Base-by-base conservation (phyloP, 129 eudicot species). In the Silybum marianum region DNA sequence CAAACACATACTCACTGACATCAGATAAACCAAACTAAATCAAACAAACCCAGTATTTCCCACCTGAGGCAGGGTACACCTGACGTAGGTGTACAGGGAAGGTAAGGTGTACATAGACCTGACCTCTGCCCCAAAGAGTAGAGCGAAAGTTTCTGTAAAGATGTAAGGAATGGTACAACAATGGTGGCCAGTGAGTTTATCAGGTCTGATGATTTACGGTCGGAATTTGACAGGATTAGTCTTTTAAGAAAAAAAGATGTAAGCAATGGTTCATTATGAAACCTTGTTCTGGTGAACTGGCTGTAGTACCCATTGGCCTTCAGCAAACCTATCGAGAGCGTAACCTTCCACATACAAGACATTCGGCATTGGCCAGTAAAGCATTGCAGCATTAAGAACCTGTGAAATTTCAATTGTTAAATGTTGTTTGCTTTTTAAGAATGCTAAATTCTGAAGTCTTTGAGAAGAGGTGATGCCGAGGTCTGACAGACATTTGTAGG, bases 301-400 rank as follows among this genome's bases (percentile, higher is more conserved):
- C 10, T 89, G 87, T 65, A 95, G 85, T 34, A 87, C 86, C 99
- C 99, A 95, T 51, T 76, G 74, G 16, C 90, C 97, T 87, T 93
- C 93, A n/a, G 99, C 98, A 87, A 95, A 95, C 84, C 96, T 84
- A 65, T 95, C 99, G 24, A 95, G 97, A 19, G 99, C 99, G 77
- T 93, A 92, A 16, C 99, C 99, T 86, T 95, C 99, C 24, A 95
- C 99, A 77, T 95, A 95, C 44, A 95, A 75, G 2, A 91, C 94
- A 84, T 95, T 95, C 30, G 90, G 87, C 88, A 92, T 89, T 58
- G 98, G 99, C 99, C 99, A 95, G 76, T 95, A 93, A 46, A 95
- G 94, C 95, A 91, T 93, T 83, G 99, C 98, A 78, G 99, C 99
- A 88, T 95, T 95, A 73, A 91, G 95, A 89, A 95, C 98, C 99